Percentiles rank a stretch among this genome's conserved stretches.
Evolutionary conservation across 2,329 filamentous ascomycete genomes (phyloP).

Genomic region (Metarhizium sp.): DNA sequence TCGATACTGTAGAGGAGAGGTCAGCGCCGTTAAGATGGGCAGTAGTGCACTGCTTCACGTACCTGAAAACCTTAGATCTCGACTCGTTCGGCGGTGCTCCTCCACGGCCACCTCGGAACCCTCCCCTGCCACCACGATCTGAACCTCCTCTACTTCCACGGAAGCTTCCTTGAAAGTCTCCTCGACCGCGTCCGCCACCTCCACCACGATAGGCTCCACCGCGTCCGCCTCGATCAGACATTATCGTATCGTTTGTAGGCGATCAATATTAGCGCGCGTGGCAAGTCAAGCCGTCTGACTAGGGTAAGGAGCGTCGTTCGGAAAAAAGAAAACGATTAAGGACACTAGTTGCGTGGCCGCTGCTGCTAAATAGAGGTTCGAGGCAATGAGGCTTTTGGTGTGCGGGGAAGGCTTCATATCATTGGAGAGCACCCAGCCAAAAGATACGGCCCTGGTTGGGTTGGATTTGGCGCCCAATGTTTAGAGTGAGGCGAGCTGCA

Average conservation of each 20-base stretch:
- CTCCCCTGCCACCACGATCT: slow-evolving; percentile 4
- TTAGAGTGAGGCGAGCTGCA: neutral
- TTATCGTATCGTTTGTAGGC: slow-evolving; percentile 1
- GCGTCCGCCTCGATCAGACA: slow-evolving; percentile 20
- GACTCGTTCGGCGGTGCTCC: slow-evolving; percentile 13
- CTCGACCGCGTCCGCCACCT: slow-evolving; percentile 10
- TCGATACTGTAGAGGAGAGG: slow-evolving; percentile 12
- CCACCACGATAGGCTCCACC: slow-evolving; percentile 6
- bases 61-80: slow-evolving; percentile 13
- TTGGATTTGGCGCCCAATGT: neutral
- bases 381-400: neutral
- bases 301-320: neutral
- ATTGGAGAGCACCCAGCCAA: too few relatives aligned
- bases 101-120: slow-evolving; percentile 9
- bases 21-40: neutral
- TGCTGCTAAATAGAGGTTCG: neutral
- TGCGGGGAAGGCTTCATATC: neutral
- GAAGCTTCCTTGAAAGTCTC: slow-evolving; percentile 7
- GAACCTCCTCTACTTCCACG: slow-evolving; percentile 11
- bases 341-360: neutral
- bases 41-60: slow-evolving; percentile 1
- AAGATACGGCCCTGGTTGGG: neutral
- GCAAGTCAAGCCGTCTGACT: neutral
- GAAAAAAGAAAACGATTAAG: neutral
- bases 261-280: neutral